A percentile compares a stretch with the other conserved stretches of the same genome.
Evolutionary conservation across 1,284 basidiomycete species (phyloP).

Genomic region (Trametes hirsuta): DNA sequence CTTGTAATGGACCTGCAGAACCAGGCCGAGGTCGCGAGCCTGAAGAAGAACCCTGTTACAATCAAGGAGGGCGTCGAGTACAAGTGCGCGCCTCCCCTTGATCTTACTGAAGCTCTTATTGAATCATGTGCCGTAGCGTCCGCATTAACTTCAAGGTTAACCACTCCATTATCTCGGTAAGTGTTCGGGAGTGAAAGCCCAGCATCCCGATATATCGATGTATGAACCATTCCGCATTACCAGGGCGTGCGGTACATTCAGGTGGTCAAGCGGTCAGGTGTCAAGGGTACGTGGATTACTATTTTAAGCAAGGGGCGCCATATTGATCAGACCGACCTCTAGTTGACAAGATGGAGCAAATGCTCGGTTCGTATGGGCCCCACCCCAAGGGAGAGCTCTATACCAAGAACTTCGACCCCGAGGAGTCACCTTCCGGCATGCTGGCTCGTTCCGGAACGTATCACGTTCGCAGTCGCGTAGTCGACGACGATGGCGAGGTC

Average conservation of each 20-base stretch:
- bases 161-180: slow-evolving; percentile 82
- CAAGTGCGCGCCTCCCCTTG: slow-evolving; percentile 49
- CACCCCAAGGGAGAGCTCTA: slow-evolving; percentile 61
- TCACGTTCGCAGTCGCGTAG: slow-evolving; percentile 75
- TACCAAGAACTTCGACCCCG: slow-evolving; percentile 73
- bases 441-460: slow-evolving; percentile 80
- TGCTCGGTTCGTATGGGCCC: slow-evolving; percentile 89
- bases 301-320: neutral
- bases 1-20: slow-evolving; percentile 62
- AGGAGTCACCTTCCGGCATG: slow-evolving; percentile 83
- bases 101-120: neutral
- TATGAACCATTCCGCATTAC: slow-evolving; percentile 9
- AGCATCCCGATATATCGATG: neutral
- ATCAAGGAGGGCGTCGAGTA: slow-evolving; percentile 89
- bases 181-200: slow-evolving; percentile 20
- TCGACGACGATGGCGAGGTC: slow-evolving; percentile 81
- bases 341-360: slow-evolving; percentile 90
- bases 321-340: neutral
- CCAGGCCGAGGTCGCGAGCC: slow-evolving; percentile 46
- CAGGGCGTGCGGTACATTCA: slow-evolving; percentile 86
- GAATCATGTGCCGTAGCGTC: slow-evolving; percentile 50
- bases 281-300: slow-evolving; percentile 53
- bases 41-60: slow-evolving; percentile 71
- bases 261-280: slow-evolving; percentile 76
- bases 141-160: slow-evolving; percentile 82